These are phyloP conservation scores for Sporothrix mexicana DNA, from an alignment of 2,329 filamentous ascomycete genomes.

Conservation along the genomic window DNA sequence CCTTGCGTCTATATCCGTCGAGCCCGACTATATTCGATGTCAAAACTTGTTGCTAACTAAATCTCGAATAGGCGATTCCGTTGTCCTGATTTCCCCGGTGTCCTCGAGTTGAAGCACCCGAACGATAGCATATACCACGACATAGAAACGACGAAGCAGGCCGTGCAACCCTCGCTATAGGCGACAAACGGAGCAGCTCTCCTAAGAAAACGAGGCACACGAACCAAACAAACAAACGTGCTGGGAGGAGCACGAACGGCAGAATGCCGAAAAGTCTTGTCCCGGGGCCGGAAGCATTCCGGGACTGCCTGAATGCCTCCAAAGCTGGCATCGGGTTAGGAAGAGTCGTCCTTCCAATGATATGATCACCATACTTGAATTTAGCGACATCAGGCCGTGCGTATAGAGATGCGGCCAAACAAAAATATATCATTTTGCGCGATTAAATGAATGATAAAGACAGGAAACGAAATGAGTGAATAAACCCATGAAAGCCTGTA, in stretches of 20 bases:
- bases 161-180: too few relatives aligned
- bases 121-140: not conserved
- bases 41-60: not conserved
- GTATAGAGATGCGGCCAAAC: not conserved
- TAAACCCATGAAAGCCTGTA: not conserved
- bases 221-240: not conserved
- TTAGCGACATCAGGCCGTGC: slow-evolving; percentile 6
- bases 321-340: not conserved
- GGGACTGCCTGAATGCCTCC: too few relatives aligned
- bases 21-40: too few relatives aligned
- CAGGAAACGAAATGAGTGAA: not conserved
- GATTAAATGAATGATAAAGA: not conserved
- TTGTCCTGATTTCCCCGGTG: slow-evolving; percentile 43
- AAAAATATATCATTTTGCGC: slow-evolving; percentile 8
- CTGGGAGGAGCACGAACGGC: too few relatives aligned
- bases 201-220: too few relatives aligned
- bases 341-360: not conserved
- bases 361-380: not conserved
- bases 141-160: not conserved
- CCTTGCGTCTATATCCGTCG: too few relatives aligned
- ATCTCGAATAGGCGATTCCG: slow-evolving; percentile 37
- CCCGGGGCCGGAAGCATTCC: too few relatives aligned
- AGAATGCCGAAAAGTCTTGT: too few relatives aligned
- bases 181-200: too few relatives aligned
- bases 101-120: slow-evolving; percentile 36